phyloP scores from a whole-genome alignment of 345 rosid genomes.

The Diplotaxis tenuifolia region DNA sequence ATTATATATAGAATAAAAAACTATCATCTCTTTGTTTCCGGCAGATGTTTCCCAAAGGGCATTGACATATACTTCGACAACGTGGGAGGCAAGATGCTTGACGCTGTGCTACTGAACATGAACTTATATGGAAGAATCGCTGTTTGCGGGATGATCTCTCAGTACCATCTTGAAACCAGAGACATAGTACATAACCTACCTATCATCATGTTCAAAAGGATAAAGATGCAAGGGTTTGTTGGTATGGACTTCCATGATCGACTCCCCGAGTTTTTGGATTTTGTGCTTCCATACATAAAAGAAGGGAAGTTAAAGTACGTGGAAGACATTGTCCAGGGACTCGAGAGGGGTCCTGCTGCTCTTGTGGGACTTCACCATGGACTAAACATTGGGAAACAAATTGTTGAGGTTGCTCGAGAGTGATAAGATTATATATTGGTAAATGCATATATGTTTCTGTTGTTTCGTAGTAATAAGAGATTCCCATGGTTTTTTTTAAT shows the following conservation, averaged over 20 bases:
- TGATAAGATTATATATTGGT: constrained; percentile 13
- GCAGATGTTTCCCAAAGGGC: not conserved
- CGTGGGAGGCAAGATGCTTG: constrained; percentile 55
- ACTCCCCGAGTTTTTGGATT: constrained; percentile 38
- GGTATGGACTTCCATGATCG: constrained; percentile 24
- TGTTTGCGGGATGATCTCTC: constrained; percentile 49
- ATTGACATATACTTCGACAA: constrained; percentile 42
- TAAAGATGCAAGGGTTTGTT: constrained; percentile 42
- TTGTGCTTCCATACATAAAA: constrained; percentile 36
- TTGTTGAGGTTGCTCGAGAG: constrained; percentile 39
- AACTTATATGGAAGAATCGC: constrained; percentile 40
- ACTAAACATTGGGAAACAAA: constrained; percentile 43
- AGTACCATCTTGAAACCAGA: constrained; percentile 35
- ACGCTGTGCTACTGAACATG: constrained; percentile 48
- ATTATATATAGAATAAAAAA: not conserved
- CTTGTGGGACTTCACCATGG: constrained; percentile 44
- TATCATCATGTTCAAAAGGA: constrained; percentile 16
- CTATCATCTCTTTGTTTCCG: not conserved
- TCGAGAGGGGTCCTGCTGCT: constrained; percentile 46
- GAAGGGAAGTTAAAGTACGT: constrained; percentile 15
- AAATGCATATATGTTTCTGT: not conserved
- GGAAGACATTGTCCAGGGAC: constrained; percentile 50
- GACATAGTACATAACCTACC: constrained; percentile 36
- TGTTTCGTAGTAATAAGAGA: too few relatives aligned
- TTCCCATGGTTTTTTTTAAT: too few relatives aligned